Evolutionary conservation across 73 alveolate species (phyloP).

Genomic region (Paramecium pentaurelia): DNA sequence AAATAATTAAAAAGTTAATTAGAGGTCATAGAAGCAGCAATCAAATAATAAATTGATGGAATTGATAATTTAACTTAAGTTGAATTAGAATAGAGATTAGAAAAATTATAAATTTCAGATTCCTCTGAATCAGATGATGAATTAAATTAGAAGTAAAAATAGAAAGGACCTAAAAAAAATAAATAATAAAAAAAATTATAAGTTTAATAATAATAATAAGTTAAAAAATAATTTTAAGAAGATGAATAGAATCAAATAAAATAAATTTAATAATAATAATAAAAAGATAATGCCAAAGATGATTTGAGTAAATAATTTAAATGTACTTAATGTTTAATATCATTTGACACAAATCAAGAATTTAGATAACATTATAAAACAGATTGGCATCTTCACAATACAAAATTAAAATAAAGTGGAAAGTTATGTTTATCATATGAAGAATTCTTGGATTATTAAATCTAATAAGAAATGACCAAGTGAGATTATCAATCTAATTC

Average conservation of each 20-base stretch:
- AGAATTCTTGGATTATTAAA: neutral
- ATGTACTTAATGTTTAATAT: constrained; percentile 62
- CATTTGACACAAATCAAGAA: constrained; percentile 60
- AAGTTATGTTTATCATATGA: neutral
- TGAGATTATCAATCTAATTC: neutral
- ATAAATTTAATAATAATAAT: constrained; percentile 11
- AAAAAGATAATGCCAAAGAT: neutral
- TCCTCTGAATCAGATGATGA: constrained; percentile 24
- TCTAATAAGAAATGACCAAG: neutral
- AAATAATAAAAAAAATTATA: neutral
- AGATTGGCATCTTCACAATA: constrained; percentile 73
- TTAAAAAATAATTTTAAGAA: constrained; percentile 9
- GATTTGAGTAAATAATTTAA: neutral
- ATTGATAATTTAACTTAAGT: constrained; percentile 26
- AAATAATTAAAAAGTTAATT: neutral
- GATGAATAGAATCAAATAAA: neutral
- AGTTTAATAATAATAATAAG: constrained; percentile 8
- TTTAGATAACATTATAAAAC: constrained; percentile 73
- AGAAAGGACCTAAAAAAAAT: neutral
- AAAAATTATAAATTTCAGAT: constrained; percentile 34
- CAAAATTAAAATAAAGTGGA: constrained; percentile 54
- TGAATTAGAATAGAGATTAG: neutral
- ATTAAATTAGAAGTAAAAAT: constrained; percentile 22
- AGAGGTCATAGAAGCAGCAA: neutral
- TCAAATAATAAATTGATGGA: constrained; percentile 24